These are phyloP conservation scores for Breviolum minutum DNA, from an alignment of 73 alveolate species.

Conservation along the genomic window DNA sequence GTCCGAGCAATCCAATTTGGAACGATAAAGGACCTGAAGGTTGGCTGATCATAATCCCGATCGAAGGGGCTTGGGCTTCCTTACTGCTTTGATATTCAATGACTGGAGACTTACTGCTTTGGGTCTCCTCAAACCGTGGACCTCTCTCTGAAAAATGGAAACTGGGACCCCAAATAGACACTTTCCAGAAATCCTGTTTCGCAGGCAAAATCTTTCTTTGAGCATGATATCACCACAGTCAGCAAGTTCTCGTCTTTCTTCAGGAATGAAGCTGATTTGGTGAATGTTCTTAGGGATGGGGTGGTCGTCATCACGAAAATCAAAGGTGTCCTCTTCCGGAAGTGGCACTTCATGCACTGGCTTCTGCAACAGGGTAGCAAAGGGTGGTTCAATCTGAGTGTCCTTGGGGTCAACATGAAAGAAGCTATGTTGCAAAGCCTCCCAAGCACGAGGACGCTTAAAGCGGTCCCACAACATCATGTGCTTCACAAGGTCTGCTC, in stretches of 20 bases:
- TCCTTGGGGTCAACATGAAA: conserved; percentile 40
- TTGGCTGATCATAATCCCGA: background rate
- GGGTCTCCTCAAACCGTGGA: no score
- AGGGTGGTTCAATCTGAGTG: background rate
- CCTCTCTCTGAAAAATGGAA: no score
- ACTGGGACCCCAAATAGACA: no score
- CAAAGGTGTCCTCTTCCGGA: background rate
- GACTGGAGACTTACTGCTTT: no score
- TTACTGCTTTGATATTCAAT: no score
- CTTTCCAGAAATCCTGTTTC: no score
- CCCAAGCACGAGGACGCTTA: conserved; percentile 51
- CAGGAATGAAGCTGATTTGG: no score
- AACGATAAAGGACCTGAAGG: background rate
- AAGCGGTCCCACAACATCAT: conserved; percentile 58
- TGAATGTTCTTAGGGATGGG: no score
- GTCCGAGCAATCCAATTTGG: conserved; percentile 17
- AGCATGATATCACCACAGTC: no score
- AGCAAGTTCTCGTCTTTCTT: no score
- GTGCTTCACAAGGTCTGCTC: conserved; percentile 66
- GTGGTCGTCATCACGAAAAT: conserved; percentile 2
- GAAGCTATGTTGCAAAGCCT: conserved; percentile 58
- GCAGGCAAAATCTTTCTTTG: no score
- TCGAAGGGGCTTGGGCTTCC: no score
- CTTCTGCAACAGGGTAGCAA: conserved; percentile 37
- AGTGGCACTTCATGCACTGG: background rate